Conservation (phyloP, 2,329 filamentous ascomycete species). For the Parastagonospora avenae region DNA sequence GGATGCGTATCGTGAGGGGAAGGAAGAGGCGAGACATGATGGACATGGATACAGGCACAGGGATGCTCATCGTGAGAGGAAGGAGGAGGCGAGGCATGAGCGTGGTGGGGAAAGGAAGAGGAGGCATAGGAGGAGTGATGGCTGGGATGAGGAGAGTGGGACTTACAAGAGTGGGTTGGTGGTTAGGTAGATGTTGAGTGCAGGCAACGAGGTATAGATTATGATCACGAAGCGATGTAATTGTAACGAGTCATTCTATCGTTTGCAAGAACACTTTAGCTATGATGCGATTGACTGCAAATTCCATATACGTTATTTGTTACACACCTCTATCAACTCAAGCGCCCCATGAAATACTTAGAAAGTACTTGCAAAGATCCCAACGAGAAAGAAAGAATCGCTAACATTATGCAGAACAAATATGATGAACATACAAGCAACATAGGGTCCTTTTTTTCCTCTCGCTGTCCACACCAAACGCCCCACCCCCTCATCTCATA, state of each 20-base stretch:
- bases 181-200: constrained; percentile 56
- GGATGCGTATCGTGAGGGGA: constrained; percentile 35
- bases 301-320: no score
- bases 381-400: no score
- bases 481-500: not conserved
- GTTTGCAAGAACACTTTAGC: no score
- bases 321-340: no score
- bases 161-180: constrained; percentile 61
- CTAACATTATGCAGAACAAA: no score
- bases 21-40: constrained; percentile 18
- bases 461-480: not conserved
- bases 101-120: constrained; percentile 40
- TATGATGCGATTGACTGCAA: no score
- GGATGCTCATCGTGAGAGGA: constrained; percentile 38
- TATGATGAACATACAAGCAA: no score
- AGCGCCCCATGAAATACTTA: no score
- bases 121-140: constrained; percentile 43
- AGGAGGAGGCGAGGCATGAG: constrained; percentile 42
- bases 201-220: not conserved
- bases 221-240: no score
- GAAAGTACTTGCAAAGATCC: no score
- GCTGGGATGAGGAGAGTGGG: constrained; percentile 43
- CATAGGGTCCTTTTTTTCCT: not conserved
- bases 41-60: constrained; percentile 46
- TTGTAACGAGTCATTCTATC: no score